Evolutionary conservation across 2,329 filamentous ascomycete genomes (phyloP).

Genomic region (Botrytis deweyae): DNA sequence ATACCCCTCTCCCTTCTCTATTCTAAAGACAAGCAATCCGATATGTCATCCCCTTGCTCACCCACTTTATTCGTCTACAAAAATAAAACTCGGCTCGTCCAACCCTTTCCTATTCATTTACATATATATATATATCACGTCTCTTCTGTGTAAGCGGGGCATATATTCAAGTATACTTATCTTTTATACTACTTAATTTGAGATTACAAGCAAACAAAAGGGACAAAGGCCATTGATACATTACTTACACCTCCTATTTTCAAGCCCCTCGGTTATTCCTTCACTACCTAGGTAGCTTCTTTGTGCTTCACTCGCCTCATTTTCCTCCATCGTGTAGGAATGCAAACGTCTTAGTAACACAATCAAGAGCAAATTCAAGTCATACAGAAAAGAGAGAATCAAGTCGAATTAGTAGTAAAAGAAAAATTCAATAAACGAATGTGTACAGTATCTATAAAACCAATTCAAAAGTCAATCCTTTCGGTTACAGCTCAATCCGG

Average conservation of each 20-base stretch:
- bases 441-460: constrained; percentile 5
- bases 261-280: neutral
- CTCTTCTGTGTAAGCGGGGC: neutral
- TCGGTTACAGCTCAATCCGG: neutral
- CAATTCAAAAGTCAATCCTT: neutral
- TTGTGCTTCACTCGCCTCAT: too few species aligned
- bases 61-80: too few species aligned
- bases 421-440: neutral
- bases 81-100: neutral
- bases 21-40: neutral
- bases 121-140: neutral
- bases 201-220: neutral
- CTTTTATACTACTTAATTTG: neutral
- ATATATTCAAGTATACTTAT: neutral
- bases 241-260: neutral
- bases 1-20: neutral
- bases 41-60: neutral
- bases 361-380: neutral
- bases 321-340: neutral
- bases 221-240: too few species aligned
- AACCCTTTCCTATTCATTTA: neutral
- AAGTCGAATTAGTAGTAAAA: neutral
- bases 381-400: neutral
- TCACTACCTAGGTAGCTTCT: neutral
- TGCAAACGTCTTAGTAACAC: too few species aligned